These are phyloP conservation scores for Lantana camara DNA, from an alignment of 257 asterid genomes.

Conservation along the genomic window DNA sequence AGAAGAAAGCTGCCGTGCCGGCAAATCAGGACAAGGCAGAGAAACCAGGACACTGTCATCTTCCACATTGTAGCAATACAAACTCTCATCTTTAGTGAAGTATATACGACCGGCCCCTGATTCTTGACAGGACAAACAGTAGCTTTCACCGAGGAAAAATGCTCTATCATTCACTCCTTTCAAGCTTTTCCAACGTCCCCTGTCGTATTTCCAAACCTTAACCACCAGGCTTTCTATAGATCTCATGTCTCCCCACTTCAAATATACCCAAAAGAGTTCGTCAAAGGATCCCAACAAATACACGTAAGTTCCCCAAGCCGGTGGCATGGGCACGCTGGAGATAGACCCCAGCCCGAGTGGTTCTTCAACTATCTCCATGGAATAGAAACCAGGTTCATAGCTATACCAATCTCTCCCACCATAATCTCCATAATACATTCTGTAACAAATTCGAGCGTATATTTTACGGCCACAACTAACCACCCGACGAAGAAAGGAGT, in stretches of 20 bases:
- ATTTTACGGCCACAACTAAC: background rate
- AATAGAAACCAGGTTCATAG: background rate
- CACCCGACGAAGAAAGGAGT: background rate
- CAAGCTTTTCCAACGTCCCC: background rate
- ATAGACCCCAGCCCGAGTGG: background rate
- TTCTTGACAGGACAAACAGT: no score
- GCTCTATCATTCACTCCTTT: no score
- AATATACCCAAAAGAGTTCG: background rate
- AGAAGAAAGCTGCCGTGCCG: background rate
- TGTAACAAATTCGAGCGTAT: background rate
- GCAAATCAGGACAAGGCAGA: background rate
- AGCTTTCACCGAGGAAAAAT: no score
- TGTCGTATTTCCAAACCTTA: background rate
- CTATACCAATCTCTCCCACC: no score
- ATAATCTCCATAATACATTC: no score
- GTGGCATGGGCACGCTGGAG: background rate
- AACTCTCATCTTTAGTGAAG: background rate
- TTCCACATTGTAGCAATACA: background rate
- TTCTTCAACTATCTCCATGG: constrained; percentile 4
- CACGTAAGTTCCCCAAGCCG: constrained; percentile 12
- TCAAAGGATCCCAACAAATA: background rate
- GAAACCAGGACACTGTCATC: background rate
- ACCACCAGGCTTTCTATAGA: background rate
- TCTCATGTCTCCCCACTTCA: no score
- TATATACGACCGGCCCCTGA: no score